phyloP scores from a whole-genome alignment of 2,329 filamentous ascomycete species.

The Seiridium unicorne region DNA sequence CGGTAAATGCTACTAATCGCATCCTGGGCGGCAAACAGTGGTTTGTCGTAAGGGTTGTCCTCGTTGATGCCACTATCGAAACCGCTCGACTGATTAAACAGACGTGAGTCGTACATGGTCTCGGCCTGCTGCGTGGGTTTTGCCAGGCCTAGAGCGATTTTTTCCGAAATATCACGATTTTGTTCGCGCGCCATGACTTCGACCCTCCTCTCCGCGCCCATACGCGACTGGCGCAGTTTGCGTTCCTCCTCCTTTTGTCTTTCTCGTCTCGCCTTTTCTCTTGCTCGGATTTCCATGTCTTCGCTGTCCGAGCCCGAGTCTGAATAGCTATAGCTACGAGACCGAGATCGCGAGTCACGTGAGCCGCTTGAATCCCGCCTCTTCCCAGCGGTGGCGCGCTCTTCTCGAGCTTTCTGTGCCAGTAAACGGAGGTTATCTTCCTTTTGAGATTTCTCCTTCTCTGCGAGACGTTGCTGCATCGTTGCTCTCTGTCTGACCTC shows the following conservation, averaged over 20 bases:
- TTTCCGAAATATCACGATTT: slow-evolving; percentile 95
- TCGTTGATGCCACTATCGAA: slow-evolving; percentile 95
- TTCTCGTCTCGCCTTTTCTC: slow-evolving; percentile 76
- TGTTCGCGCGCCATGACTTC: slow-evolving; percentile 94
- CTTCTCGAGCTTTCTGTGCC: slow-evolving; percentile 88
- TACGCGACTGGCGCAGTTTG: slow-evolving; percentile 87
- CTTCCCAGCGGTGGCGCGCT: slow-evolving; percentile 57
- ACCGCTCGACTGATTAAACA: slow-evolving; percentile 92
- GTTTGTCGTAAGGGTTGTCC: slow-evolving; percentile 96
- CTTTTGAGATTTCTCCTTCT: slow-evolving; percentile 94
- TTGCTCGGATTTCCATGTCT: slow-evolving; percentile 69
- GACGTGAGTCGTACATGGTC: slow-evolving; percentile 92
- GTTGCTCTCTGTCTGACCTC: slow-evolving; percentile 88
- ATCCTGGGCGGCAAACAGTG: slow-evolving; percentile 92
- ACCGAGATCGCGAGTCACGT: slow-evolving; percentile 40
- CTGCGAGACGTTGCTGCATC: slow-evolving; percentile 94
- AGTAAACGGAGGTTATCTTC: slow-evolving; percentile 87
- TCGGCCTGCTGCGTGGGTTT: slow-evolving; percentile 92
- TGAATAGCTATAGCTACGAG: slow-evolving; percentile 52
- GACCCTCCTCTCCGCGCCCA: slow-evolving; percentile 89
- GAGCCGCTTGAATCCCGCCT: slow-evolving; percentile 43
- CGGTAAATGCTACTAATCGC: slow-evolving; percentile 93
- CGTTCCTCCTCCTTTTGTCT: slow-evolving; percentile 80
- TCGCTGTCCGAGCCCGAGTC: slow-evolving; percentile 57
- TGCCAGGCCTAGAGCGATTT: slow-evolving; percentile 88